Conservation (phyloP, 2,329 filamentous ascomycete genomes). For the Alternaria brassicicola region DNA sequence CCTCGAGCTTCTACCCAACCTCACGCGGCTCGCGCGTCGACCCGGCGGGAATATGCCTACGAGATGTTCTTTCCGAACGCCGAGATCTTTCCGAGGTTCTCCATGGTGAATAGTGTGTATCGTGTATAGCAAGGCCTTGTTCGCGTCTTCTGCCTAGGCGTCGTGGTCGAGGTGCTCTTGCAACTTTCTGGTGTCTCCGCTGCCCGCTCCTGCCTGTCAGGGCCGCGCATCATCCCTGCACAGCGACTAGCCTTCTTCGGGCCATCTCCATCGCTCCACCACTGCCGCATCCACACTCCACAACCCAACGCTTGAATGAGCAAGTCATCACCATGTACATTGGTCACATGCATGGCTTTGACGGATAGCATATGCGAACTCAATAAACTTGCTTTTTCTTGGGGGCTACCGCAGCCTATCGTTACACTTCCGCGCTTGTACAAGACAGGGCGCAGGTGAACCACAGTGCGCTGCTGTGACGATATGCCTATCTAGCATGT, state of each 20-base stretch:
- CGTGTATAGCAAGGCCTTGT: conserved; percentile 4
- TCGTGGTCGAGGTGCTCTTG: conserved; percentile 19
- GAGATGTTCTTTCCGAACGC: conserved; percentile 74
- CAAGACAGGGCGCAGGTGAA: neutral
- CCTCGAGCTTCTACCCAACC: neutral
- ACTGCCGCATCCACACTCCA: neutral
- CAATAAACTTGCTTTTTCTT: neutral
- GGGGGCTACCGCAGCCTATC: neutral
- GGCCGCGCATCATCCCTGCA: conserved; percentile 25
- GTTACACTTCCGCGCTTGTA: neutral
- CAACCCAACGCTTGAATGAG: neutral
- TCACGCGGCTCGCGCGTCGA: neutral
- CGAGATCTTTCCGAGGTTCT: conserved; percentile 75
- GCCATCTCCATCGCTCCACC: neutral
- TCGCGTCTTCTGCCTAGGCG: conserved; percentile 10
- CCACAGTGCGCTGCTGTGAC: neutral
- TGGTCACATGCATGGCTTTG: neutral
- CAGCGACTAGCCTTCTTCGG: conserved; percentile 16
- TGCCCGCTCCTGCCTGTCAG: conserved; percentile 12
- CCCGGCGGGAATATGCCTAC: conserved; percentile 52
- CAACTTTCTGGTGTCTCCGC: conserved; percentile 35
- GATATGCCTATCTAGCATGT: neutral
- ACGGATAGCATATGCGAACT: neutral
- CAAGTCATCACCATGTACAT: neutral
- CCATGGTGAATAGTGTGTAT: conserved; percentile 57